Evolutionary conservation across 2,329 filamentous ascomycete species (phyloP).

Genomic region (Purpureocillium lavendulum): DNA sequence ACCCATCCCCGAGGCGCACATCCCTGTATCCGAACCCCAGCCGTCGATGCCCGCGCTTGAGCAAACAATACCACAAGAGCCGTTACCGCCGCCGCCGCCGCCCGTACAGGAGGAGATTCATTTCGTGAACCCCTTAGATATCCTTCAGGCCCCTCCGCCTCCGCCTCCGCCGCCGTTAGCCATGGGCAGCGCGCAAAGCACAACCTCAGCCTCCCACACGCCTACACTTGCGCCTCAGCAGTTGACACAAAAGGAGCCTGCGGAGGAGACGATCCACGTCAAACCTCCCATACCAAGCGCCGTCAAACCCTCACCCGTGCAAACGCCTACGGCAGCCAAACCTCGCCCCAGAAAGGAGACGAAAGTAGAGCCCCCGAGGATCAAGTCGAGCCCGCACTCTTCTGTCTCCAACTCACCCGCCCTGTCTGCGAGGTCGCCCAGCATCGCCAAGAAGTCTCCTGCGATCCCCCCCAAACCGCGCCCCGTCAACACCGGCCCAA

Average conservation of each 20-base stretch:
- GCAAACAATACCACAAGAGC: constrained; percentile 2
- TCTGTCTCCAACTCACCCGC: constrained; percentile 33
- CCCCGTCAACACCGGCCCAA: constrained; percentile 42
- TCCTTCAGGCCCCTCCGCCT: constrained; percentile 21
- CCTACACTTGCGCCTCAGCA: constrained; percentile 6
- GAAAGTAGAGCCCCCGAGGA: constrained; percentile 6
- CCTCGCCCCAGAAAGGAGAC: constrained; percentile 7
- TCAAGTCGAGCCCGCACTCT: constrained; percentile 29
- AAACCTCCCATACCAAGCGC: constrained; percentile 3
- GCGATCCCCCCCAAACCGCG: constrained; percentile 29
- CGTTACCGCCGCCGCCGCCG: constrained; percentile 1
- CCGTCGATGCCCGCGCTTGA: constrained; percentile 1
- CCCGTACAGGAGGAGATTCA: constrained; percentile 12
- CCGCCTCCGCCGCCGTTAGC: constrained; percentile 15
- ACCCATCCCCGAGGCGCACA: constrained; percentile 7
- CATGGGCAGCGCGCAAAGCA: constrained; percentile 14
- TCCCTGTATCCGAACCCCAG: constrained; percentile 6
- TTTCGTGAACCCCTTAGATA: constrained; percentile 30
- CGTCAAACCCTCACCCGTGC: constrained; percentile 6
- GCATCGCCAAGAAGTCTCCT: constrained; percentile 32
- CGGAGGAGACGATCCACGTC: constrained; percentile 4
- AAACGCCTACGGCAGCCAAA: constrained; percentile 7
- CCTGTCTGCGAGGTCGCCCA: constrained; percentile 28
- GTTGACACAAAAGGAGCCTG: constrained; percentile 1
- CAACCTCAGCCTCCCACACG: constrained; percentile 1